phyloP scores from a whole-genome alignment of 768 basidiomycete genomes.

The Mycena filopes region DNA sequence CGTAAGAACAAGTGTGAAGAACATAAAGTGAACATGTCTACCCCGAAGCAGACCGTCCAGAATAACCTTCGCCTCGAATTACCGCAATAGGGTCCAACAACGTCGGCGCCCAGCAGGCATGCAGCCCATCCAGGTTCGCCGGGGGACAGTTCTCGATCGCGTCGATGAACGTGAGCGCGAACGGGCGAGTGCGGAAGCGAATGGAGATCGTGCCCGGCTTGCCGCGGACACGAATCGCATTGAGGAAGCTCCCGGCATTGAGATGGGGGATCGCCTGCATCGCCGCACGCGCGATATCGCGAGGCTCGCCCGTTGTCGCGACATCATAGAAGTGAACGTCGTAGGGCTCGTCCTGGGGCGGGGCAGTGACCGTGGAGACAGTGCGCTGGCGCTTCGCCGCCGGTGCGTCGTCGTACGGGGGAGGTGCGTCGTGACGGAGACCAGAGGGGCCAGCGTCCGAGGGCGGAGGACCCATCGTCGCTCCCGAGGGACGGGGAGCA shows the following conservation, averaged over 20 bases:
- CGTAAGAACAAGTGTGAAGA: background rate
- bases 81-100: background rate
- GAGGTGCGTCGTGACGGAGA: background rate
- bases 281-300: conserved; percentile 16
- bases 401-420: conserved; percentile 52
- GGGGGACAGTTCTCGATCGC: conserved; percentile 10
- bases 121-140: background rate
- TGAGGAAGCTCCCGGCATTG: background rate
- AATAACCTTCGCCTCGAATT: background rate
- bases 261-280: background rate
- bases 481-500: background rate
- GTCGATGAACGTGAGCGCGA: conserved; percentile 12
- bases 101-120: conserved; percentile 6
- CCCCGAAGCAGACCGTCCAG: background rate
- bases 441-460: background rate
- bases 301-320: background rate
- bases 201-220: conserved; percentile 8
- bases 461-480: background rate
- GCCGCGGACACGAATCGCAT: conserved; percentile 12
- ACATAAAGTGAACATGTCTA: background rate
- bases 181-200: conserved; percentile 9
- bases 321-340: conserved; percentile 18
- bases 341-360: background rate
- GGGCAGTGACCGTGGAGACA: too few species aligned
- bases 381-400: conserved; percentile 50